These are phyloP conservation scores for Trichoderma semiorbis DNA, from an alignment of 2,329 filamentous ascomycete genomes.

Conservation along the genomic window DNA sequence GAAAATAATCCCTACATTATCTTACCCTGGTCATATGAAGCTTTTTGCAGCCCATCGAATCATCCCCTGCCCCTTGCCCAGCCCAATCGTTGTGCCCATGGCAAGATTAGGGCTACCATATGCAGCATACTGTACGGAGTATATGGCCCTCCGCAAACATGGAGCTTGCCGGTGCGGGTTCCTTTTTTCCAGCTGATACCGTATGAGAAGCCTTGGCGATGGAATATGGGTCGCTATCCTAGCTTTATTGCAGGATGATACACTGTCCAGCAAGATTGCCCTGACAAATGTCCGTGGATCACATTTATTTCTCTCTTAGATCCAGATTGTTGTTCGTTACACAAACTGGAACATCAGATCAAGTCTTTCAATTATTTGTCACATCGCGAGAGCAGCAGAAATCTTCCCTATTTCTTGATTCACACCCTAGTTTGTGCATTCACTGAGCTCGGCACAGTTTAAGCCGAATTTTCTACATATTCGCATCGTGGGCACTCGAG, in stretches of 20 bases:
- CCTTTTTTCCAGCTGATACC: background rate
- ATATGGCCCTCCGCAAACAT: background rate
- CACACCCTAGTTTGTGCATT: background rate
- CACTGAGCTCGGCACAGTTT: background rate
- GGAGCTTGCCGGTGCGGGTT: background rate
- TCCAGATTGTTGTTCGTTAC: background rate
- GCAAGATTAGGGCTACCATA: slow-evolving; percentile 3
- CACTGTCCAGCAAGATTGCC: background rate
- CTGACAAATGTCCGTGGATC: background rate
- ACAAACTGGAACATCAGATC: background rate
- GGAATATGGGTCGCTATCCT: background rate
- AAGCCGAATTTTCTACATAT: background rate
- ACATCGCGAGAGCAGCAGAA: background rate
- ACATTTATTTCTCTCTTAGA: background rate
- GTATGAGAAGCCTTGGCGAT: background rate
- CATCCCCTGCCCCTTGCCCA: background rate
- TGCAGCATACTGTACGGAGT: background rate
- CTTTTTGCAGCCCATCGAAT: background rate
- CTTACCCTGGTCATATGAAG: background rate
- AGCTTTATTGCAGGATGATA: background rate
- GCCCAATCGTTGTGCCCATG: background rate
- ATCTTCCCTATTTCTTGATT: background rate
- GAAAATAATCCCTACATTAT: background rate
- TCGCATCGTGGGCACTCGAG: background rate
- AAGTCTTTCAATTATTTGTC: background rate